Evolutionary conservation across 257 asterid genomes (phyloP), one percentile per base, ranked within the genome.

Genomic region (Ocimum tenuiflorum): DNA sequence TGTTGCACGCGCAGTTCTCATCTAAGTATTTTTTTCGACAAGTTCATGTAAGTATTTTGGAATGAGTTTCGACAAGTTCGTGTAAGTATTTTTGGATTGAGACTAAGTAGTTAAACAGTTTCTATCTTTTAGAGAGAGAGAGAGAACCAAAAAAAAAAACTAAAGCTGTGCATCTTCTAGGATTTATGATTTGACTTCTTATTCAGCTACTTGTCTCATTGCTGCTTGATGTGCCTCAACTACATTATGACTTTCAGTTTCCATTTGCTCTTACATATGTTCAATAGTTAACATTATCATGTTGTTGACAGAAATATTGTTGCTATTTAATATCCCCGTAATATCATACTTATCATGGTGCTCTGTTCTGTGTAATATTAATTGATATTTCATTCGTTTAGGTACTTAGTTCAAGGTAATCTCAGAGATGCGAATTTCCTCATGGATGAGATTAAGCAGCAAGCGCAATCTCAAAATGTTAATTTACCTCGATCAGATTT

Each of bases 391-490:
- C 47, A n/a, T 14, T 43, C 27, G 47, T 15, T 24, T 69, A 94
- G 97, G 99, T 88, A 90, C 73, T 71, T 90, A 73, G 85, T 95
- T 63, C 83, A 80, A 57, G 97, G 99, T 63, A 94, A 88, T 83
- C 75, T 94, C 69, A 82, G 96, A 86, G 99, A 94, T 82, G 99
- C 99, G 54, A 90, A 90, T 73, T 69, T 65, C 74, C 86, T 88
- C 46, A 74, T 86, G 87, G 97, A 88, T 73, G 96, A 90, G 61
- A 69, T 88, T 73, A 82, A 77, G 75, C 86, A 78, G 82, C 88
- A 88, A 80, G 85, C 83, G 76, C 81, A 82, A 63, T 58, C 53
- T 17, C 77, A 72, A 74, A 83, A 84, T 73, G 47, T 83, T 48
- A 89, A 78, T 46, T 82, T 88, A 59, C 95, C 99, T 70, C 80